These are phyloP conservation scores for Neurospora sp. DNA, from an alignment of 495 filamentous ascomycete genomes.

Conservation along the genomic window DNA sequence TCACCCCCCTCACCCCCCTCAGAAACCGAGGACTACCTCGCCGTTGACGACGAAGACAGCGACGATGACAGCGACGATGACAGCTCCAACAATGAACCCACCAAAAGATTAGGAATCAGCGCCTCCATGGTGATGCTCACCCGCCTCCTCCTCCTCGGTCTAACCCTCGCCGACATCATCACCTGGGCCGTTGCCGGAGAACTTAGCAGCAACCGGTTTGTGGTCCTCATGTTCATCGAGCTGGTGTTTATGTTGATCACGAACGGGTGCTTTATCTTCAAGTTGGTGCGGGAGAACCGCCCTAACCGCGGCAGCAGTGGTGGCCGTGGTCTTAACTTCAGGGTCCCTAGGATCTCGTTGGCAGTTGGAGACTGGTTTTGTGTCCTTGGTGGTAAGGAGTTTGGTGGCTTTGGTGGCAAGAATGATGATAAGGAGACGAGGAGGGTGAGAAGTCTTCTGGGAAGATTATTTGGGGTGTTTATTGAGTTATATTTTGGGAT, in stretches of 20 bases:
- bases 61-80: neutral
- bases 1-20: neutral
- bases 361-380: slow-evolving; percentile 7
- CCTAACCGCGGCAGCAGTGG: too few relatives aligned
- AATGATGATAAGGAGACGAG: neutral
- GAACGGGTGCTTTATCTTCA: neutral
- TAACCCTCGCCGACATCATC: slow-evolving; percentile 3
- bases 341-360: slow-evolving; percentile 2
- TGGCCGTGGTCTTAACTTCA: neutral
- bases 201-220: neutral
- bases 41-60: neutral
- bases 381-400: neutral
- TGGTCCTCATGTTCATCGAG: neutral
- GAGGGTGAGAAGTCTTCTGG: neutral
- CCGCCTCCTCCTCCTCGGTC: neutral
- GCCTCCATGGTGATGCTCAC: neutral
- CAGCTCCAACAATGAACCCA: neutral
- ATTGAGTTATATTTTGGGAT: slow-evolving; percentile 5
- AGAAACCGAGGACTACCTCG: neutral
- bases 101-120: neutral
- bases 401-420: neutral
- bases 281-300: neutral
- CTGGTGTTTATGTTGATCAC: slow-evolving; percentile 5
- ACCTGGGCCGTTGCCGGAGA: neutral
- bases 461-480: neutral